phyloP scores from a whole-genome alignment of 495 filamentous ascomycete species.

The Daldinia vernicosa region DNA sequence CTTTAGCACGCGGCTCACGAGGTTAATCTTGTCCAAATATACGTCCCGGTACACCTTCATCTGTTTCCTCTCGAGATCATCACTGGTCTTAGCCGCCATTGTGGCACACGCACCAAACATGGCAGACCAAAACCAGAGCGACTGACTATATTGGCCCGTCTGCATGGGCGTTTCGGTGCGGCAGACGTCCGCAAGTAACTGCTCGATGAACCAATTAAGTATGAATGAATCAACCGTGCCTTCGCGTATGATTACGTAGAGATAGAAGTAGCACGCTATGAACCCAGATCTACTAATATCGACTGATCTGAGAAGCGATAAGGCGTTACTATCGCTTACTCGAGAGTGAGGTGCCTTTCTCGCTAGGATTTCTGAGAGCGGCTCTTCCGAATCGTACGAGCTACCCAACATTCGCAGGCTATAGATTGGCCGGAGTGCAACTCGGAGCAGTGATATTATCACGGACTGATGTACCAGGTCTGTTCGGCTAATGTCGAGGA shows the following conservation, averaged over 20 bases:
- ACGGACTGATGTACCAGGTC: constrained; percentile 45
- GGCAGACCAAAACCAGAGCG: constrained; percentile 48
- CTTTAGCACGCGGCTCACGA: constrained; percentile 37
- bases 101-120: constrained; percentile 47
- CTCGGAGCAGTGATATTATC: constrained; percentile 46
- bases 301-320: constrained; percentile 39
- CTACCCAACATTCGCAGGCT: constrained; percentile 38
- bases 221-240: constrained; percentile 44
- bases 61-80: constrained; percentile 40
- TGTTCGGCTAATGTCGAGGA: constrained; percentile 46
- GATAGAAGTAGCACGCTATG: constrained; percentile 49
- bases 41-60: constrained; percentile 37
- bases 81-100: constrained; percentile 37
- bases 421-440: constrained; percentile 45
- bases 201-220: constrained; percentile 48
- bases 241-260: constrained; percentile 47
- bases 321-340: constrained; percentile 35
- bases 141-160: constrained; percentile 42
- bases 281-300: constrained; percentile 46
- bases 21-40: constrained; percentile 43
- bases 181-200: constrained; percentile 45
- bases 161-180: constrained; percentile 45
- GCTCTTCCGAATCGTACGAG: constrained; percentile 38
- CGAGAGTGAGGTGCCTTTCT: constrained; percentile 40
- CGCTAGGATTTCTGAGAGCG: constrained; percentile 40